These are phyloP conservation scores for Exutisphaerella laricina DNA, from an alignment of 2,329 filamentous ascomycete genomes.

Conservation along the genomic window DNA sequence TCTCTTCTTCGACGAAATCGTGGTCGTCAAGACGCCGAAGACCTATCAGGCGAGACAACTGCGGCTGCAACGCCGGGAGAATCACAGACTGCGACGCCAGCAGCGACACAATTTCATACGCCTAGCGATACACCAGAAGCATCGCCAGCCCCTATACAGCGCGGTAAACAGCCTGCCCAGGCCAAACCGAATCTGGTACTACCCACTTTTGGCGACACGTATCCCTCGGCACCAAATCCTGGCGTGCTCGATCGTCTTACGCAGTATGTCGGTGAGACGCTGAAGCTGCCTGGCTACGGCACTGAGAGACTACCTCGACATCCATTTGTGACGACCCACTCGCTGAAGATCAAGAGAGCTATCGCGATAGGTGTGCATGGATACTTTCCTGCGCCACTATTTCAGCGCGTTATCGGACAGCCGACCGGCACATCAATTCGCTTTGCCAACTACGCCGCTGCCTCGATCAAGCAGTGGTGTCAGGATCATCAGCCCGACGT, in stretches of 20 bases:
- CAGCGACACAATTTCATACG: slow-evolving; percentile 19
- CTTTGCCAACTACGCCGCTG: slow-evolving; percentile 81
- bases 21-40: slow-evolving; percentile 21
- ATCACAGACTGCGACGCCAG: slow-evolving; percentile 21
- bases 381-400: slow-evolving; percentile 78
- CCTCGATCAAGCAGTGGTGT: slow-evolving; percentile 78
- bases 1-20: slow-evolving; percentile 25
- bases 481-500: slow-evolving; percentile 55
- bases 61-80: slow-evolving; percentile 19
- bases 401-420: slow-evolving; percentile 88
- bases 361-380: slow-evolving; percentile 93
- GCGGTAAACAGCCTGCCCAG: slow-evolving; percentile 24
- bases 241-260: slow-evolving; percentile 39
- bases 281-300: slow-evolving; percentile 30
- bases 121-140: slow-evolving; percentile 28
- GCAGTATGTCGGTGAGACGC: slow-evolving; percentile 35
- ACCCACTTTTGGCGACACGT: slow-evolving; percentile 65
- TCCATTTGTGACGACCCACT: slow-evolving; percentile 62
- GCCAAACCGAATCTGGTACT: slow-evolving; percentile 58
- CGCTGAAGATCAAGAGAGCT: slow-evolving; percentile 71
- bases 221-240: slow-evolving; percentile 44
- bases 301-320: slow-evolving; percentile 48
- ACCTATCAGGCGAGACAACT: slow-evolving; percentile 20
- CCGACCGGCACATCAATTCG: slow-evolving; percentile 92
- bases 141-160: slow-evolving; percentile 23